Evolutionary conservation across 768 basidiomycete species (phyloP).

Genomic region (Hypholoma sublateritium): DNA sequence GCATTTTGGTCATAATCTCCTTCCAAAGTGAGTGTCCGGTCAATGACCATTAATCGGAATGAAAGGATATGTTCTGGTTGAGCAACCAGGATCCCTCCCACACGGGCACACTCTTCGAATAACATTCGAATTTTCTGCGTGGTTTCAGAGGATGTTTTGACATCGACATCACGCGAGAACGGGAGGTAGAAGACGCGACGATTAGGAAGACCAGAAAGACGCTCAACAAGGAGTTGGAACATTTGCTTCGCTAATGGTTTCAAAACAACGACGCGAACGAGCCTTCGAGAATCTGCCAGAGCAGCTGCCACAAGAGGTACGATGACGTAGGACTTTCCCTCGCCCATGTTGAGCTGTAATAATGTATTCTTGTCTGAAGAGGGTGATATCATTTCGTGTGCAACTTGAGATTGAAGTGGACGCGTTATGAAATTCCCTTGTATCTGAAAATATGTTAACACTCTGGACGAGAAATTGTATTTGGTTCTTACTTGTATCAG

Average conservation of each 20-base stretch:
- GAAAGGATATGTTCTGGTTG: constrained; percentile 60
- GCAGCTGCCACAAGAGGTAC: constrained; percentile 40
- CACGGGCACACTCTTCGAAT: constrained; percentile 35
- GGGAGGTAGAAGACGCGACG: constrained; percentile 50
- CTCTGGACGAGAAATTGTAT: background rate
- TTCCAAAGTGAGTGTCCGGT: constrained; percentile 25
- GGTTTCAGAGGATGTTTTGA: constrained; percentile 18
- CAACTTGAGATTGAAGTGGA: constrained; percentile 39
- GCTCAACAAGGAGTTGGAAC: constrained; percentile 46
- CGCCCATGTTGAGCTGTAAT: constrained; percentile 59
- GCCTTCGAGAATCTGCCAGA: constrained; percentile 41
- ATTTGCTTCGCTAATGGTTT: constrained; percentile 47
- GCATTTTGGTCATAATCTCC: constrained; percentile 8
- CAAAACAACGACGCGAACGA: constrained; percentile 49
- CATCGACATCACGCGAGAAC: constrained; percentile 41
- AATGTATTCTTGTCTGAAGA: constrained; percentile 31
- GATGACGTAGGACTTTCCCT: constrained; percentile 55
- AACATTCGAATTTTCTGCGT: constrained; percentile 27
- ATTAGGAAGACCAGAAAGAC: constrained; percentile 43
- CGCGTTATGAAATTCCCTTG: constrained; percentile 45
- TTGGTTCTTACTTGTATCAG: constrained; percentile 37
- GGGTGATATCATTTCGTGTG: constrained; percentile 48
- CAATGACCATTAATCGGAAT: constrained; percentile 44
- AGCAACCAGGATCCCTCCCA: constrained; percentile 41
- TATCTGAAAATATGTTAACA: constrained; percentile 28